A percentile compares a stretch with the other conserved stretches of the same genome.
Conservation (phyloP, 1,139 yeast genomes). For the Kurtzmaniella quercitrusa region DNA sequence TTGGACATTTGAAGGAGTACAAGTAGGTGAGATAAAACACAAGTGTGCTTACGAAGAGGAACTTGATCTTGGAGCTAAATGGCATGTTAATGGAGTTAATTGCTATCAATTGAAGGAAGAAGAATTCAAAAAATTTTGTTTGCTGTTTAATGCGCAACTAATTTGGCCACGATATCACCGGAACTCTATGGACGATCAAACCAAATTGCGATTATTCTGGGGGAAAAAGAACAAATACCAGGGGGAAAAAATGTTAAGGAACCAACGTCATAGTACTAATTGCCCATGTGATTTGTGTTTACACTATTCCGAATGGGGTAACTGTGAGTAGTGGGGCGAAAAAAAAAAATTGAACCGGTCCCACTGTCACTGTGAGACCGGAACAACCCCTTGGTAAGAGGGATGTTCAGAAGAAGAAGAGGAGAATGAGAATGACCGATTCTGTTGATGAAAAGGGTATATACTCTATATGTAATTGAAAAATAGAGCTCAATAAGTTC, state of each 20-base stretch:
- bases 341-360: too few relatives aligned
- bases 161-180: neutral
- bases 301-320: constrained; percentile 5
- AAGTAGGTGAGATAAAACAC: constrained; percentile 36
- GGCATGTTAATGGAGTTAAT: constrained; percentile 10
- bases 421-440: too few relatives aligned
- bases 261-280: neutral
- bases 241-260: neutral
- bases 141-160: neutral
- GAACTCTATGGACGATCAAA: neutral
- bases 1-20: constrained; percentile 37
- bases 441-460: too few relatives aligned
- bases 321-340: neutral
- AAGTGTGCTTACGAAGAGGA: constrained; percentile 24
- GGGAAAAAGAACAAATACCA: neutral
- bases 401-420: too few relatives aligned
- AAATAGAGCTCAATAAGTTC: too few relatives aligned
- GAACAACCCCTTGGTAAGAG: too few relatives aligned
- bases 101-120: neutral
- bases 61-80: constrained; percentile 20
- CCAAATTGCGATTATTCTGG: too few relatives aligned
- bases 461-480: too few relatives aligned
- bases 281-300: constrained; percentile 5
- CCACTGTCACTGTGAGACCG: too few relatives aligned
- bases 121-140: neutral